Evolutionary conservation across 2,329 filamentous ascomycete genomes (phyloP).

Genomic region (Septoria linicola): DNA sequence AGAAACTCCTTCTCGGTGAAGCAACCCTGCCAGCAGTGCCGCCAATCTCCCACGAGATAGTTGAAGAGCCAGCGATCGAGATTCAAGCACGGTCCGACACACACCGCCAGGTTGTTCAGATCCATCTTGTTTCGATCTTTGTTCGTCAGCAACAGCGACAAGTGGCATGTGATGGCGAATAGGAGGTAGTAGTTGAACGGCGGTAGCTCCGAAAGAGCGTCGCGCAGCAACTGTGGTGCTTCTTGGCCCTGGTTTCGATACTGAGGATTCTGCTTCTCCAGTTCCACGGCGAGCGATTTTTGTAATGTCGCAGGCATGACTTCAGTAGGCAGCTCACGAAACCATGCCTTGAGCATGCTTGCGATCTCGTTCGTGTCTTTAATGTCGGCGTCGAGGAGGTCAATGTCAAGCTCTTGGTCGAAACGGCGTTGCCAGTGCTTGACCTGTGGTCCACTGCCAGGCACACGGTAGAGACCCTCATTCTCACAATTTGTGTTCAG

Average conservation of each 20-base stretch:
- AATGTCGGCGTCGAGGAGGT: slow-evolving; percentile 82
- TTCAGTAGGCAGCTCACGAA: slow-evolving; percentile 90
- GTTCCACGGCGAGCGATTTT: slow-evolving; percentile 74
- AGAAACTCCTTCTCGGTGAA: slow-evolving; percentile 70
- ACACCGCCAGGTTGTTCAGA: slow-evolving; percentile 91
- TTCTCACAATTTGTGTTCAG: slow-evolving; percentile 94
- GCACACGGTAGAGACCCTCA: slow-evolving; percentile 88
- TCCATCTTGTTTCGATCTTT: slow-evolving; percentile 98
- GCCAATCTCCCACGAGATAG: slow-evolving; percentile 92
- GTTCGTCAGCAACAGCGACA: slow-evolving; percentile 86
- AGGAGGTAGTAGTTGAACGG: slow-evolving; percentile 97
- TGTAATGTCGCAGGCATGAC: slow-evolving; percentile 85
- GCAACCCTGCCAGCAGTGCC: slow-evolving; percentile 95
- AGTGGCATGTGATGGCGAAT: slow-evolving; percentile 94
- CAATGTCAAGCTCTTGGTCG: slow-evolving; percentile 77
- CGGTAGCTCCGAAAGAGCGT: slow-evolving; percentile 89
- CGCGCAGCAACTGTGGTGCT: slow-evolving; percentile 81
- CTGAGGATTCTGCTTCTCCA: slow-evolving; percentile 75
- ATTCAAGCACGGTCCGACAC: slow-evolving; percentile 95
- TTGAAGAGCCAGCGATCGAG: slow-evolving; percentile 95
- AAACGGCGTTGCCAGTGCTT: slow-evolving; percentile 93
- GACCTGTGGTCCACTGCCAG: slow-evolving; percentile 84
- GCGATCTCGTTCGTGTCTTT: slow-evolving; percentile 97
- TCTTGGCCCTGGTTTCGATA: slow-evolving; percentile 57
- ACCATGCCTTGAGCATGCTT: slow-evolving; percentile 94